Conservation (phyloP, 768 basidiomycete species). For the Suillus subaureus region DNA sequence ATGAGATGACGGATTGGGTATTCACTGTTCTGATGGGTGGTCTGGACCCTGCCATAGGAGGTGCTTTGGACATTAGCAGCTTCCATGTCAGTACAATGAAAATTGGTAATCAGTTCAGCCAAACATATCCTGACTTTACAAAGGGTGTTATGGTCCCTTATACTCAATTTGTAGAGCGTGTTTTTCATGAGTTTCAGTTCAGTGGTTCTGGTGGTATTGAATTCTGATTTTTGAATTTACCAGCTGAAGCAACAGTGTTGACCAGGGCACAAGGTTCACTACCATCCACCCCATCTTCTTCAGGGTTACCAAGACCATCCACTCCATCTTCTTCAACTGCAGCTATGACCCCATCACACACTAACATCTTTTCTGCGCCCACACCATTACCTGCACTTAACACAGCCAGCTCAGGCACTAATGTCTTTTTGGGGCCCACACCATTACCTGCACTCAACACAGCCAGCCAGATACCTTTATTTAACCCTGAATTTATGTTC, state of each 20-base stretch:
- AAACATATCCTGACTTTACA: background rate
- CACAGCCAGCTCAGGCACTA: no score
- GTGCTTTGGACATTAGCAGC: background rate
- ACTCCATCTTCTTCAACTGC: background rate
- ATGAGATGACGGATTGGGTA: background rate
- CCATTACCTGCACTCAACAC: background rate
- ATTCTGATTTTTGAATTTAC: background rate
- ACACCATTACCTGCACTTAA: background rate
- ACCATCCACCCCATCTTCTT: background rate
- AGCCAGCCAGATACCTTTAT: background rate
- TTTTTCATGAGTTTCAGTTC: background rate
- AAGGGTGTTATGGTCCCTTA: background rate
- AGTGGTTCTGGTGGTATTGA: background rate
- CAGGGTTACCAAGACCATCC: background rate
- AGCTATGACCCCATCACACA: background rate
- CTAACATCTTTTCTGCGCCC: background rate
- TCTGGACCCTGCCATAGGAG: background rate
- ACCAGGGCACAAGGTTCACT: background rate
- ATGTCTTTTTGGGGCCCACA: background rate
- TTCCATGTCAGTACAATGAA: background rate
- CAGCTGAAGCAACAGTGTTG: background rate
- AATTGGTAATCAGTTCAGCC: background rate
- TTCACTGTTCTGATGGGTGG: background rate
- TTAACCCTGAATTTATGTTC: background rate
- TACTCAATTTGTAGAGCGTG: background rate